Base-by-base conservation (phyloP, 169 alveolate genomes). In the Eimeria zaria region DNA sequence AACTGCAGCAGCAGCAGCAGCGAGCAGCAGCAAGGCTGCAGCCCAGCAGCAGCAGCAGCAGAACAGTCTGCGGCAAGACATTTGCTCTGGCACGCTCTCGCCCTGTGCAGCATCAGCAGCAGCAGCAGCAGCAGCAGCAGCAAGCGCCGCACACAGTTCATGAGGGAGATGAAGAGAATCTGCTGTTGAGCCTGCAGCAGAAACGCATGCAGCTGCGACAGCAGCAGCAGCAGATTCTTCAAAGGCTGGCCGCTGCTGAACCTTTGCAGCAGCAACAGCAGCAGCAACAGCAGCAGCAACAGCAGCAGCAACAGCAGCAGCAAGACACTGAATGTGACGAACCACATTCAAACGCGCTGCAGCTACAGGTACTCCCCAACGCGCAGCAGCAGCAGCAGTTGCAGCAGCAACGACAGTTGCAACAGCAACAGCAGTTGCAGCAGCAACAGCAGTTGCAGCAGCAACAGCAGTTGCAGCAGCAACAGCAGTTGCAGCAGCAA, bases 171-270 rank as follows among this genome's bases (percentile, higher is more conserved):
- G 90, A 81, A 46, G 90, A 81, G 90, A 27, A 14, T 48, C 90
- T 81, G n/a, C 90, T 81, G 27, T 48, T 81, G 24, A 44, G 67
- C 53, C 55, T 81, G 90, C 90, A 81, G 90, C 67, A 51, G 58
- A 81, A 48, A 22, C 90, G 90, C 73, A 48, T 81, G 90, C 90
- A 81, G 71, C 90, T 81, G 48, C 67, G 90, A n/a, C 55, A 36
- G 90, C 90, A 81, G 90, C 90, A 81, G 90, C 90, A 81, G 90
- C 90, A 81, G 44, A 81, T 81, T 27, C 90, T 81, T 11, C 36
- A 51, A 51, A 46, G 71, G 67, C 90, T 81, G 53, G 90, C 90
- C 22, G 44, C 71, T 6, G 16, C 14, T 11, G 73, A 48, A 46
- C 90, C 46, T 46, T 27, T 14, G 71, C 67, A 80, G 69, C 62